phyloP scores from a whole-genome alignment of 2,329 filamentous ascomycete species.

The Fusarium sp. region DNA sequence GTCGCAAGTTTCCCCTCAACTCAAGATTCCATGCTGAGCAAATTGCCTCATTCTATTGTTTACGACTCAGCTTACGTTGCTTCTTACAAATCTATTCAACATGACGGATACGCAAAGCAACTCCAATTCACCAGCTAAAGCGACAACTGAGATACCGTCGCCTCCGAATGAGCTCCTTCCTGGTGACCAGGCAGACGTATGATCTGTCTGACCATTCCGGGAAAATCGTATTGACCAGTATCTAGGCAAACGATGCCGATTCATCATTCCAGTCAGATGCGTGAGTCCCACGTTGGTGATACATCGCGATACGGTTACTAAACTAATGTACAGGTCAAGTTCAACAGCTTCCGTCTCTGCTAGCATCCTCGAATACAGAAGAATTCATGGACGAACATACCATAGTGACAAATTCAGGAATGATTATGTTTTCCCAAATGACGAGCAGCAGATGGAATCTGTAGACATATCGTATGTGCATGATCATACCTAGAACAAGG shows the following conservation, averaged over 20 bases:
- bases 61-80: no score
- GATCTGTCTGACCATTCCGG: fast-evolving
- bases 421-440: conserved; percentile 28
- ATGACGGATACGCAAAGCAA: background rate
- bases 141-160: background rate
- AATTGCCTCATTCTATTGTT: background rate
- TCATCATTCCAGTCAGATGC: background rate
- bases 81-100: background rate
- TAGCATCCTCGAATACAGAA: conserved; percentile 26
- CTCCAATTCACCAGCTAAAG: background rate
- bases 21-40: fast-evolving
- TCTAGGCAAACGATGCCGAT: background rate
- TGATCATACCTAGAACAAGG: fast-evolving
- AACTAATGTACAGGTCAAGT: conserved; percentile 1
- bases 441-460: conserved; percentile 22
- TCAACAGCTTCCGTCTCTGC: conserved; percentile 26
- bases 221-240: fast-evolving
- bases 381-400: conserved; percentile 29
- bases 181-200: background rate
- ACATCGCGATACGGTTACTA: no score
- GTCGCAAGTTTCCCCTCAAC: background rate
- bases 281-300: background rate
- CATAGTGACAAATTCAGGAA: conserved; percentile 28
- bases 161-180: background rate
- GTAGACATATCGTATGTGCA: conserved; percentile 18